phyloP scores from a whole-genome alignment of 2,329 filamentous ascomycete species.

The Cytospora piceicola region DNA sequence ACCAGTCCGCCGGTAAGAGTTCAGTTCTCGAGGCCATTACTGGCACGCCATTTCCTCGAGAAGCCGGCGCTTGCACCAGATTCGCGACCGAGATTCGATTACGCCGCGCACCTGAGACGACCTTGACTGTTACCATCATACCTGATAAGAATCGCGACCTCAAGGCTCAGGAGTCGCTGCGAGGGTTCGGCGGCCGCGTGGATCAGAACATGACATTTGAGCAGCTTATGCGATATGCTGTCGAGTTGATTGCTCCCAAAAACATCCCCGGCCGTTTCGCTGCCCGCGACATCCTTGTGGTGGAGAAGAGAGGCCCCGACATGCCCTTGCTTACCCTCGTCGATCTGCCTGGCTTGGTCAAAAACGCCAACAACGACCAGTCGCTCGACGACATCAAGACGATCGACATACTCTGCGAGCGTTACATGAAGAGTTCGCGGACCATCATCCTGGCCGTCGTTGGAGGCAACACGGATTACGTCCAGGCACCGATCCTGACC shows the following conservation, averaged over 20 bases:
- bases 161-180: constrained; percentile 51
- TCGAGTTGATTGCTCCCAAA: constrained; percentile 54
- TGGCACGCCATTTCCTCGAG: constrained; percentile 62
- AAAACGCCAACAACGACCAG: constrained; percentile 57
- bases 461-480: constrained; percentile 59
- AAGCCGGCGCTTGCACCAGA: constrained; percentile 63
- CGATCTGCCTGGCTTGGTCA: constrained; percentile 63
- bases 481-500: constrained; percentile 55
- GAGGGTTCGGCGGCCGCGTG: constrained; percentile 53
- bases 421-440: constrained; percentile 59
- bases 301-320: constrained; percentile 62
- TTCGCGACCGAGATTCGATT: constrained; percentile 64
- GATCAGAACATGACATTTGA: constrained; percentile 52
- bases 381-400: constrained; percentile 56
- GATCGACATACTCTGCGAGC: constrained; percentile 55
- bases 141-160: constrained; percentile 54
- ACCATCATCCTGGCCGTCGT: constrained; percentile 61
- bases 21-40: constrained; percentile 68
- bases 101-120: constrained; percentile 50
- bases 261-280: constrained; percentile 56
- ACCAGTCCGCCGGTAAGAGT: constrained; percentile 67
- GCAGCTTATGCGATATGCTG: constrained; percentile 54
- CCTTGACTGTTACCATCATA: constrained; percentile 57
- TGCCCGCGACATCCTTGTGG: constrained; percentile 57
- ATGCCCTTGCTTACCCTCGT: constrained; percentile 64